phyloP scores from a whole-genome alignment of 495 filamentous ascomycete species.

The Copromyces sp. region DNA sequence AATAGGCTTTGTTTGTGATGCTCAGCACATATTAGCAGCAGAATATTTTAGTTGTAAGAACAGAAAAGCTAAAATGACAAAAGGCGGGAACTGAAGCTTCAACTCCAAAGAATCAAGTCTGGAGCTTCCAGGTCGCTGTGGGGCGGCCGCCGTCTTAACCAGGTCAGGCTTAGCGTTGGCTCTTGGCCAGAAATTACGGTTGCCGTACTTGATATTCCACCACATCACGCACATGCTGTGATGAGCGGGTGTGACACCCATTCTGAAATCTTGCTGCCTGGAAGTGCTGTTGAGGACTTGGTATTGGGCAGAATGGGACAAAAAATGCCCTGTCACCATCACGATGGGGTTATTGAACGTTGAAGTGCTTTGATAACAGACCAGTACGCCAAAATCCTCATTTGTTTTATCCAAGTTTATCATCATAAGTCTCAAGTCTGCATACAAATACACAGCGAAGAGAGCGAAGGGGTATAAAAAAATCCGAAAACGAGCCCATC shows the following conservation, averaged over 20 bases:
- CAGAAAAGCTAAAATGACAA: background rate
- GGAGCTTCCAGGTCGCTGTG: background rate
- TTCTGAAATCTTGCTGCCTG: background rate
- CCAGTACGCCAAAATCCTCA: background rate
- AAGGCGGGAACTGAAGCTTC: background rate
- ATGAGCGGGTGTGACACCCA: background rate
- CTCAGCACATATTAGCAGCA: background rate
- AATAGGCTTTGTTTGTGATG: background rate
- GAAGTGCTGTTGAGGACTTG: background rate
- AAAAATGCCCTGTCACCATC: background rate
- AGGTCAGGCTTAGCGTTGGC: background rate
- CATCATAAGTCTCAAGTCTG: background rate
- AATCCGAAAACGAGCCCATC: background rate
- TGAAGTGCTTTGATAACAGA: background rate
- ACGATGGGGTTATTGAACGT: too few species aligned
- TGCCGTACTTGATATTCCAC: background rate
- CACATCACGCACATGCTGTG: background rate
- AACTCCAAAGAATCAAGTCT: background rate
- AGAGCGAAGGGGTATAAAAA: background rate
- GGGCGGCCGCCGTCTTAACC: background rate
- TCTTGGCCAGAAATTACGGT: background rate
- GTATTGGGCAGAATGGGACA: background rate
- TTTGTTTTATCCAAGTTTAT: background rate
- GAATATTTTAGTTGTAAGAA: background rate
- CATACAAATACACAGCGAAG: background rate